Evolutionary conservation across 31 red algal genomes (phyloP).

Genomic region (Endocladia muricata): DNA sequence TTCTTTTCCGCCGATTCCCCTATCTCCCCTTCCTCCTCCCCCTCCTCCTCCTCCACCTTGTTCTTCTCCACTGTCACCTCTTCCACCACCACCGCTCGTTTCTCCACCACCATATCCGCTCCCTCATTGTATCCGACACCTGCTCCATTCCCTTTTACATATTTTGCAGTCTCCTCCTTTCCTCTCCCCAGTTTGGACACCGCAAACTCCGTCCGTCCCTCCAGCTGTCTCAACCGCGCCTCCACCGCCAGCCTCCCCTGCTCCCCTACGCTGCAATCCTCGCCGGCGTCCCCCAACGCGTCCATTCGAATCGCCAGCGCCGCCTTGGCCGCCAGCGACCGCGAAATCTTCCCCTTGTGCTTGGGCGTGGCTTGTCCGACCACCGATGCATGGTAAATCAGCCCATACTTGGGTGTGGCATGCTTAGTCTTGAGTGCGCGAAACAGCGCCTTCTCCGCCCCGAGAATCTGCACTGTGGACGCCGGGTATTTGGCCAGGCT

Average conservation of each 20-base stretch:
- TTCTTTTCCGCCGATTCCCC: slow-evolving; percentile 26
- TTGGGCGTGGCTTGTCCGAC: slow-evolving; percentile 90
- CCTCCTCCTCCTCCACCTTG: not conserved
- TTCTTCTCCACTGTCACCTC: slow-evolving; percentile 7
- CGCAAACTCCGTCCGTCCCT: slow-evolving; percentile 65
- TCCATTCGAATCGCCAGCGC: slow-evolving; percentile 89
- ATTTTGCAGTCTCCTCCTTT: slow-evolving; percentile 36
- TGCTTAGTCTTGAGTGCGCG: slow-evolving; percentile 98
- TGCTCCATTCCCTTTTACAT: slow-evolving; percentile 32
- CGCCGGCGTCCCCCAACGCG: slow-evolving; percentile 77
- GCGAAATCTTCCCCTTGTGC: slow-evolving; percentile 97
- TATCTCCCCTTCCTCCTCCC: slow-evolving; percentile 19
- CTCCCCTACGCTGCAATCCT: slow-evolving; percentile 65
- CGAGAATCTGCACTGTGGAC: slow-evolving; percentile 96
- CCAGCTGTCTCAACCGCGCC: slow-evolving; percentile 60
- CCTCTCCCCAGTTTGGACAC: slow-evolving; percentile 54
- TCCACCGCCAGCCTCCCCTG: slow-evolving; percentile 72
- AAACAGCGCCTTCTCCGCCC: slow-evolving; percentile 98
- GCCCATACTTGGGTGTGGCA: slow-evolving; percentile 96
- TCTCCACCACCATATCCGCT: slow-evolving; percentile 54
- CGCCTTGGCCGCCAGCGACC: slow-evolving; percentile 88
- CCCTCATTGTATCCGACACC: slow-evolving; percentile 45
- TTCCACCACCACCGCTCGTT: slow-evolving; percentile 17
- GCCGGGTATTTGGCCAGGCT: slow-evolving; percentile 94
- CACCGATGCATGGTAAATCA: slow-evolving; percentile 95